phyloP scores from a whole-genome alignment of 805 yeast genomes.

The Kazachstania viticola region DNA sequence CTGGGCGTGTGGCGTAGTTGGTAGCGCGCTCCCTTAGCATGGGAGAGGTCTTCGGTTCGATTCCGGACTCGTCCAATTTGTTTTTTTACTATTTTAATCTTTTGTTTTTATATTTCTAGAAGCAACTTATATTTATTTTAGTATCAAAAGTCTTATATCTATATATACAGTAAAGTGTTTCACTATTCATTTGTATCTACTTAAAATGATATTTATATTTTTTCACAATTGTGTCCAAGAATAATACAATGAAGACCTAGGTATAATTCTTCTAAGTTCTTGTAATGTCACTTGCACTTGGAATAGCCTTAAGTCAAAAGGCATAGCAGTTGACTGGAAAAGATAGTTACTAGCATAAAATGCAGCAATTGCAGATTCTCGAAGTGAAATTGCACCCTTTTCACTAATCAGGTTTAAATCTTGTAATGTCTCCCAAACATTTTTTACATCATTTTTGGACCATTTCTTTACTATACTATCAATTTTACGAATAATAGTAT shows the following conservation, averaged over 20 bases:
- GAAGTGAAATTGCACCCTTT: constrained; percentile 32
- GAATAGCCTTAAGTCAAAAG: constrained; percentile 36
- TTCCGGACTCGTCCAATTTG: constrained; percentile 74
- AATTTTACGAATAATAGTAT: constrained; percentile 21
- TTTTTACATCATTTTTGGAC: constrained; percentile 48
- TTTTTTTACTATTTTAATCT: too few species aligned
- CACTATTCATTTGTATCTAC: neutral
- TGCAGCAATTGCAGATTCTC: constrained; percentile 29
- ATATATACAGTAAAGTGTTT: too few species aligned
- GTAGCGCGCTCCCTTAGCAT: constrained; percentile 77
- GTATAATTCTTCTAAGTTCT: constrained; percentile 32
- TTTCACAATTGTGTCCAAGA: constrained; percentile 24
- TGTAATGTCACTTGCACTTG: constrained; percentile 41
- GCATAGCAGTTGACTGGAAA: constrained; percentile 27
- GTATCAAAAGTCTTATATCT: too few species aligned
- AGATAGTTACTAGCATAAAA: constrained; percentile 31
- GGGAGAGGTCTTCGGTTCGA: constrained; percentile 76
- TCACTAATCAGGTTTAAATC: constrained; percentile 43
- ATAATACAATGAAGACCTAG: constrained; percentile 22
- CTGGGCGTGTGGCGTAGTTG: constrained; percentile 74
- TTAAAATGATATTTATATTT: neutral
- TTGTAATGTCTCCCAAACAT: constrained; percentile 65
- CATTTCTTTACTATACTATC: constrained; percentile 40
- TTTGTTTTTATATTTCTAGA: too few species aligned
- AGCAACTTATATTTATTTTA: too few species aligned